phyloP scores from a whole-genome alignment of 441 rosid genomes.

The Manihot esculenta region DNA sequence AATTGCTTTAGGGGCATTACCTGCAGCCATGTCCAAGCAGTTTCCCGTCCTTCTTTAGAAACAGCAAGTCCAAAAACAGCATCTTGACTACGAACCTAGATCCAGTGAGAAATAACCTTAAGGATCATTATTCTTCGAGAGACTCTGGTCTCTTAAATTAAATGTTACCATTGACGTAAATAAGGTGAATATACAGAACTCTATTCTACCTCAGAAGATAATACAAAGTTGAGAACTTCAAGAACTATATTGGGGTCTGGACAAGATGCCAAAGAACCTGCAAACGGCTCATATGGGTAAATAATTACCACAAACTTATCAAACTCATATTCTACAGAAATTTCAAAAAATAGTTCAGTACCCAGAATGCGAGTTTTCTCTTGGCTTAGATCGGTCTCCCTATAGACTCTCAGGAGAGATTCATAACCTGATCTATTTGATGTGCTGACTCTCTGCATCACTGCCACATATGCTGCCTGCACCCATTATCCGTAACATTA shows the following conservation, averaged over 20 bases:
- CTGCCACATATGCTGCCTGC: conserved; percentile 90
- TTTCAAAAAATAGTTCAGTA: conserved; percentile 27
- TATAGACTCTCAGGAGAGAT: conserved; percentile 74
- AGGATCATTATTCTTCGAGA: conserved; percentile 9
- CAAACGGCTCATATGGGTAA: conserved; percentile 21
- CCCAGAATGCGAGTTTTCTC: conserved; percentile 91
- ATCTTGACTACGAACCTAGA: conserved; percentile 86
- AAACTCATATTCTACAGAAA: conserved; percentile 3
- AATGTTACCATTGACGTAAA: conserved; percentile 6
- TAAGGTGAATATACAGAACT: background rate
- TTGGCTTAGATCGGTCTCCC: conserved; percentile 91
- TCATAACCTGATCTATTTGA: conserved; percentile 69
- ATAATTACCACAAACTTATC: conserved; percentile 11
- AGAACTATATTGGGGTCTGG: conserved; percentile 58
- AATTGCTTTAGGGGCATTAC: conserved; percentile 27
- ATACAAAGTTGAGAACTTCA: conserved; percentile 72
- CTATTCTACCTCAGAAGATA: conserved; percentile 71
- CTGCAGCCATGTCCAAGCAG: conserved; percentile 89
- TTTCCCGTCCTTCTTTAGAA: conserved; percentile 80
- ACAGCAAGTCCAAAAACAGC: conserved; percentile 68
- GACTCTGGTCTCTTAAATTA: conserved; percentile 2
- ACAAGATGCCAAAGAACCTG: conserved; percentile 77
- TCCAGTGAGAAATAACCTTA: conserved; percentile 8
- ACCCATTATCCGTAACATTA: conserved; percentile 25
- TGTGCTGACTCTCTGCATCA: conserved; percentile 70